phyloP scores from a whole-genome alignment of 805 yeast species.

The Yamadazyma phyllophila region DNA sequence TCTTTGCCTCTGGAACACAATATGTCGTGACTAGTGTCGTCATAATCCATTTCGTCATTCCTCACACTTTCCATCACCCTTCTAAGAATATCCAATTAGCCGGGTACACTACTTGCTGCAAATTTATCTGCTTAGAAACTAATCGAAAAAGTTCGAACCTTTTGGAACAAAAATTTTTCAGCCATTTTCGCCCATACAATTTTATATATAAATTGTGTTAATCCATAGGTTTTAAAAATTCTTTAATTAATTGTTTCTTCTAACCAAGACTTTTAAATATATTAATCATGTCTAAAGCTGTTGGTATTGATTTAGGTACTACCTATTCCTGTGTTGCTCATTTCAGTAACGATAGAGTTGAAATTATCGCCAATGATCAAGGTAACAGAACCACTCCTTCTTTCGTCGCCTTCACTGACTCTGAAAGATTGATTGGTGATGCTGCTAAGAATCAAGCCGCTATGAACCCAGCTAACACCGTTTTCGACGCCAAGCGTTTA shows the following conservation, averaged over 20 bases:
- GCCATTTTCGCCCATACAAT: conserved; percentile 6
- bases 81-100: neutral
- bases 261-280: neutral
- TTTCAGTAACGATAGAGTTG: conserved; percentile 88
- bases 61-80: neutral
- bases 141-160: conserved; percentile 7
- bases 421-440: conserved; percentile 93
- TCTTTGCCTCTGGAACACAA: too few species aligned
- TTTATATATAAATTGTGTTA: conserved; percentile 3
- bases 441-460: conserved; percentile 99
- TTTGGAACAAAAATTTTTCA: conserved; percentile 9
- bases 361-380: conserved; percentile 96
- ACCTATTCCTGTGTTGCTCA: conserved; percentile 97
- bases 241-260: neutral
- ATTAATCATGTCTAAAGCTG: conserved; percentile 47
- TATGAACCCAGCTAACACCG: conserved; percentile 88
- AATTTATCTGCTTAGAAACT: neutral
- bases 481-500: conserved; percentile 89
- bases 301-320: conserved; percentile 94
- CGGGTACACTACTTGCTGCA: conserved; percentile 2
- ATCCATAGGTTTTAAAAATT: neutral
- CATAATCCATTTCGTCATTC: too few species aligned
- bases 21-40: too few species aligned
- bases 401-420: conserved; percentile 91
- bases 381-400: conserved; percentile 99